Base-by-base conservation (phyloP, 1,284 basidiomycete species). In the Leccinum fallax region DNA sequence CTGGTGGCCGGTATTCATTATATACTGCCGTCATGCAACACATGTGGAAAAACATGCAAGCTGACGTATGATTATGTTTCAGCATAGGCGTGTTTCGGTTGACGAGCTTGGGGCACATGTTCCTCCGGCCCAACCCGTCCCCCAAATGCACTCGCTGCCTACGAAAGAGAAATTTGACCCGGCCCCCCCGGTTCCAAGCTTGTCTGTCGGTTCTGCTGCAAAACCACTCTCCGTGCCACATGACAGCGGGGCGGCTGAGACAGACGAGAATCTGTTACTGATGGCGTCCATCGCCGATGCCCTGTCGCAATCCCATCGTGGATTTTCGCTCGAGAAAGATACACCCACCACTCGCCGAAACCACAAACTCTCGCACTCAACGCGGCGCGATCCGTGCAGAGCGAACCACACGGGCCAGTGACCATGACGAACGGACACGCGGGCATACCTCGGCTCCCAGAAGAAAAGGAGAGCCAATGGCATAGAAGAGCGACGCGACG, bases 231-330 rank as follows among this genome's bases (percentile, higher is more conserved):
- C 70, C 5, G n/a, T 24, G 19, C 65, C 63, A 3, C 36, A 63
- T 40, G 62, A 63, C 24, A 54, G 28, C n/a, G 61, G 61, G 19
- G 60, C 16, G 5, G 46, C 36, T 51, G 58, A 43, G 46, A 65
- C 63, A 0, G 72, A 70, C 15, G 73, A 74, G 36, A 65, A 67
- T 19, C 71, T 72, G n/a, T 84, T 83, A 0, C 82, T 88, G 67
- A 81, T 85, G 43, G 77, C 78, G 13, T 83, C 84, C 36, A 78
- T 87, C 28, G 80, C 80, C 0, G 79, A 80, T 53, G 84, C 86
- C 2, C 73, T 87, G 3, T 77, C 74, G 24, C 62, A 70, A 26
- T 63, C 66, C 2, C 71, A 73, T 34, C 64, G 68, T 21, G 68
- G 64, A 26, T 65, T 71, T 53, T 63, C 71, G 21, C 61, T 74